A percentile compares a stretch with the other conserved stretches of the same genome.
phyloP scores from a whole-genome alignment of 805 yeast species.

The Lachancea mirantina region DNA sequence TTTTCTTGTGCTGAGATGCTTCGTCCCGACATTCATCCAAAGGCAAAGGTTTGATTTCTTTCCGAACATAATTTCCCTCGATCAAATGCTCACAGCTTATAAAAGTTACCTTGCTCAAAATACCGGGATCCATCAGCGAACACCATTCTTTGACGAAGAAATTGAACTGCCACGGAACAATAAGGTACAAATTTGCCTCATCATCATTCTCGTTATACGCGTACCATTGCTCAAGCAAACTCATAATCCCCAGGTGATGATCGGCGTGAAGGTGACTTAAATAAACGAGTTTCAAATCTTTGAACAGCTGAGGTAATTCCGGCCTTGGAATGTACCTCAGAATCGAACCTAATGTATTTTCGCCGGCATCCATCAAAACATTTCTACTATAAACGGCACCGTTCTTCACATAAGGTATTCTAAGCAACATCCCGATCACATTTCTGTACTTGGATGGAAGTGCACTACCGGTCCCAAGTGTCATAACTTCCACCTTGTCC shows the following conservation, averaged over 20 bases:
- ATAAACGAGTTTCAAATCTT: conserved; percentile 58
- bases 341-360: conserved; percentile 74
- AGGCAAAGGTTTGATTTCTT: conserved; percentile 27
- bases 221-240: conserved; percentile 64
- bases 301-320: conserved; percentile 38
- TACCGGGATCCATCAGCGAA: conserved; percentile 38
- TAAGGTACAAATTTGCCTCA: conserved; percentile 42
- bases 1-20: conserved; percentile 10
- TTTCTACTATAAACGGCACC: conserved; percentile 33
- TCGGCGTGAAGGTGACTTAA: conserved; percentile 95
- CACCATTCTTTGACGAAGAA: conserved; percentile 67
- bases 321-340: conserved; percentile 51
- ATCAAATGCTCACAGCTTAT: conserved; percentile 57
- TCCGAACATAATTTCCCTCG: conserved; percentile 30
- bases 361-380: conserved; percentile 88
- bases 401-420: conserved; percentile 47
- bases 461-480: conserved; percentile 92
- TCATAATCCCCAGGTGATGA: conserved; percentile 81
- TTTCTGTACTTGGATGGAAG: conserved; percentile 79
- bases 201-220: conserved; percentile 34
- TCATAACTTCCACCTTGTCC: conserved; percentile 58
- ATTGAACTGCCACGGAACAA: conserved; percentile 70
- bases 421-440: conserved; percentile 71
- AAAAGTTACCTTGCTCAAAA: conserved; percentile 40
- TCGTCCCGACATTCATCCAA: conserved; percentile 19